These are phyloP conservation scores for Antitrichia curtipendula DNA, from an alignment of 225 moss, liverwort and hornwort species.

Conservation along the genomic window DNA sequence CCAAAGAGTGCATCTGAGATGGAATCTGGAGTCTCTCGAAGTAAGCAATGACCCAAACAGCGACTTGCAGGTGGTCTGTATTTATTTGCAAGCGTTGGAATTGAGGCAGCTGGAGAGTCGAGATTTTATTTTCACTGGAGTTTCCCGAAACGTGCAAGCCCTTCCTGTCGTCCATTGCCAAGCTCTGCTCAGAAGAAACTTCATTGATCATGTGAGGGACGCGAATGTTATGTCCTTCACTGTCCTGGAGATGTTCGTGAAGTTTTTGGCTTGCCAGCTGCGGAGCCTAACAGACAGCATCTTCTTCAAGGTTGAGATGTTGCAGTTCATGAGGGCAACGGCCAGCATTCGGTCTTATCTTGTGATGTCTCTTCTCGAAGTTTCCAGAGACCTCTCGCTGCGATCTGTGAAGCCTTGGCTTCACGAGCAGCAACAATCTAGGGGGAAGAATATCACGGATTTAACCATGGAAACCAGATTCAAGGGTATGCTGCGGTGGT, in stretches of 20 bases:
- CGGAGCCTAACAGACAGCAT: constrained; percentile 25
- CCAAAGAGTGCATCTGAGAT: constrained; percentile 23
- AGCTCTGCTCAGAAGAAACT: constrained; percentile 22
- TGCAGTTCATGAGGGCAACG: constrained; percentile 30
- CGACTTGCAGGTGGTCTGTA: constrained; percentile 33
- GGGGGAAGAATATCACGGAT: constrained; percentile 23
- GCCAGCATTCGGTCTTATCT: constrained; percentile 25
- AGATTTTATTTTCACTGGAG: constrained; percentile 18
- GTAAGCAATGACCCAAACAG: constrained; percentile 18
- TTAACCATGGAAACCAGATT: constrained; percentile 37
- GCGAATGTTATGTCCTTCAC: constrained; percentile 33
- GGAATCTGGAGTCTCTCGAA: constrained; percentile 36
- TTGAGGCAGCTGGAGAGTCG: constrained; percentile 12
- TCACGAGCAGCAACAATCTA: constrained; percentile 39
- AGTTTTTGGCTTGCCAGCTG: constrained; percentile 39
- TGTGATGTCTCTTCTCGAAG: constrained; percentile 25
- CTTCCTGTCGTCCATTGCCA: constrained; percentile 9
- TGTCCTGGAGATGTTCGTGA: constrained; percentile 39
- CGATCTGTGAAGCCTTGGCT: constrained; percentile 60
- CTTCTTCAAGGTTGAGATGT: constrained; percentile 28
- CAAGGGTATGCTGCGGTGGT: constrained; percentile 50
- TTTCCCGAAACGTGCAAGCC: constrained; percentile 17
- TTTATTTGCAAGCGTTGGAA: constrained; percentile 33
- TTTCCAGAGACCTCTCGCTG: constrained; percentile 39
- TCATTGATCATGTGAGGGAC: constrained; percentile 25